phyloP scores from a whole-genome alignment of 495 filamentous ascomycete genomes.

The Penicillium simplicissimum region DNA sequence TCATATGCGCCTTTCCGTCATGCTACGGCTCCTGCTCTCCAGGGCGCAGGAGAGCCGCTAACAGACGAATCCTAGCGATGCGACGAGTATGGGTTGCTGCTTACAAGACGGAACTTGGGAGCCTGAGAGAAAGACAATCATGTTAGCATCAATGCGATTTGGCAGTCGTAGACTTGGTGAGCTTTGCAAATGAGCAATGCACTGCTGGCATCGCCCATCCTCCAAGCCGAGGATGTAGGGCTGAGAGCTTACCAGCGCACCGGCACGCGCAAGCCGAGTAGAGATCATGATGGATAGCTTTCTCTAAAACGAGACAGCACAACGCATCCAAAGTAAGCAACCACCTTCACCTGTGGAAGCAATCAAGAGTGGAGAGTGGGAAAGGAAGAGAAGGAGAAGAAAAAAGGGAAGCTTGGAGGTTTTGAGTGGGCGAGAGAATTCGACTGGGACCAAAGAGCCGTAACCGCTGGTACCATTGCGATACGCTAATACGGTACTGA shows the following conservation, averaged over 20 bases:
- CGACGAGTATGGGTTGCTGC: slow-evolving; percentile 23
- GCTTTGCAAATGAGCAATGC: slow-evolving; percentile 1
- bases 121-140: slow-evolving; percentile 29
- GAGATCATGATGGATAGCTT: slow-evolving; percentile 56
- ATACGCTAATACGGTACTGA: slow-evolving; percentile 40
- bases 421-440: slow-evolving; percentile 42
- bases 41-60: background rate
- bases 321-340: slow-evolving; percentile 45
- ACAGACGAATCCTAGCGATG: background rate
- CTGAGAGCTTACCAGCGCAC: slow-evolving; percentile 54
- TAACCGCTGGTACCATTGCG: slow-evolving; percentile 45
- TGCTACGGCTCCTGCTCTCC: background rate
- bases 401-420: slow-evolving; percentile 49
- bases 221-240: slow-evolving; percentile 15
- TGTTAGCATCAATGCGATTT: slow-evolving; percentile 28
- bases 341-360: slow-evolving; percentile 46
- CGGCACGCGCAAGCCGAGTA: slow-evolving; percentile 55
- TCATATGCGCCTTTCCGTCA: slow-evolving; percentile 3
- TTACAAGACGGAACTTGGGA: slow-evolving; percentile 57
- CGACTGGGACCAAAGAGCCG: slow-evolving; percentile 47
- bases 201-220: slow-evolving; percentile 6
- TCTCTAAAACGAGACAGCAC: slow-evolving; percentile 26
- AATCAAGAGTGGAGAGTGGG: slow-evolving; percentile 41
- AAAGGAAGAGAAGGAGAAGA: slow-evolving; percentile 34
- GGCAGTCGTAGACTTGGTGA: background rate